Evolutionary conservation across 1,284 basidiomycete genomes (phyloP), one percentile per base, ranked within the genome.

Genomic region (Trichosporon asahii): DNA sequence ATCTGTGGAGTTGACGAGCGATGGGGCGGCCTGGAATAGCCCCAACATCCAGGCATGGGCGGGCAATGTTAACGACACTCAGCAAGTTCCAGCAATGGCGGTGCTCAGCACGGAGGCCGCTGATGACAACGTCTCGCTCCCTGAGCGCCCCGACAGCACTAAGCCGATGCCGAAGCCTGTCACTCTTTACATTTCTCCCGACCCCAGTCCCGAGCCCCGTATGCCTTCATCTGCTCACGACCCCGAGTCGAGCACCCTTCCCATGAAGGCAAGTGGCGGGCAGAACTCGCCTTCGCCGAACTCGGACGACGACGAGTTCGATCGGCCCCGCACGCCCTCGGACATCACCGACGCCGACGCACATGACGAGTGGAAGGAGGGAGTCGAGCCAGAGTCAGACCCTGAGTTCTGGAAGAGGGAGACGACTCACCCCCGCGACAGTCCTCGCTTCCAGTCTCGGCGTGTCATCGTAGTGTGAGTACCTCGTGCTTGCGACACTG

Each of bases 381-480:
- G 3, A 21, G 15, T 5, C 8, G 6, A 31, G 18, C 15, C 15
- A n/a, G 18, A 31, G 29, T 3, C 21, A 1, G 29, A 7, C 29
- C 29, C 27, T 15, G 18, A 31, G 5, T 61, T 61, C 71, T 79
- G 76, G 75, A 76, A 75, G 75, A 76, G 74, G 57, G 46, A 67
- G 14, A 64, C 69, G 8, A 71, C 75, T 2, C 78, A 79, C 63
- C 78, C 79, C 11, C 72, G 74, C 66, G 75, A 71, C 44, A 75
- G 74, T 25, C 73, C 74, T 1, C 53, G 23, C 25, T 82, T 72
- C 63, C 74, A 75, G 3, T 64, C 57, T 2, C 76, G 73, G 35
- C 64, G 80, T 8, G 18, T 82, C 2, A 31, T 72, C 0, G 72
- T 82, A 4, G 37, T 46, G 79, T 79, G 31, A 72, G 80, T 71